Evolutionary conservation across 2,329 filamentous ascomycete genomes (phyloP).

Genomic region (Phialophora tarda): DNA sequence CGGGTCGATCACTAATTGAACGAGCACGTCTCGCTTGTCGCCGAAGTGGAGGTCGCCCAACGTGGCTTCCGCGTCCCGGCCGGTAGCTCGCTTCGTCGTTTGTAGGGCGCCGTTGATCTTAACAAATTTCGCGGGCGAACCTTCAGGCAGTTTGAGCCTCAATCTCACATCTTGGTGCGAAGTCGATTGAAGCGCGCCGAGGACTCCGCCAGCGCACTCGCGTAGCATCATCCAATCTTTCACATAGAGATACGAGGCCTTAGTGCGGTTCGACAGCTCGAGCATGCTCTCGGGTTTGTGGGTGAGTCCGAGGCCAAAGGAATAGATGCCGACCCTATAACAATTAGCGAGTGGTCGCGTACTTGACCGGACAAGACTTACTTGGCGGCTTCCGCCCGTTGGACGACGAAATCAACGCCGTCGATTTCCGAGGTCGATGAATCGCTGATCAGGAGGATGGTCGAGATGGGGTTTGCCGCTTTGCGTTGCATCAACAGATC

Average conservation of each 20-base stretch:
- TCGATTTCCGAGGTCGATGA: slow-evolving; percentile 93
- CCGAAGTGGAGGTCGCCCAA: slow-evolving; percentile 92
- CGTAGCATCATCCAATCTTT: slow-evolving; percentile 99
- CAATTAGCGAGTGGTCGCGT: slow-evolving; percentile 38
- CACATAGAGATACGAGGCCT: slow-evolving; percentile 96
- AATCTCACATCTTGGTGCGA: slow-evolving; percentile 99
- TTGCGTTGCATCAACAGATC: slow-evolving; percentile 97
- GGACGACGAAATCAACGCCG: slow-evolving; percentile 97
- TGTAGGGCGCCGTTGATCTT: slow-evolving; percentile 97
- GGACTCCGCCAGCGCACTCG: slow-evolving; percentile 90
- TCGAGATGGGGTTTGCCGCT: slow-evolving; percentile 91
- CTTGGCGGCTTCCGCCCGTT: slow-evolving; percentile 95
- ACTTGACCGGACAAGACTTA: slow-evolving; percentile 51
- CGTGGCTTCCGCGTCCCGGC: slow-evolving; percentile 89
- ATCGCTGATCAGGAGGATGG: slow-evolving; percentile 95
- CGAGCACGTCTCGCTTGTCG: slow-evolving; percentile 91
- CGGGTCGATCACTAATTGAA: slow-evolving; percentile 89
- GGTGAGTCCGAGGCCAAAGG: slow-evolving; percentile 92
- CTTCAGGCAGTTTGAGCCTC: slow-evolving; percentile 90
- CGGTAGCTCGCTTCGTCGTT: slow-evolving; percentile 93
- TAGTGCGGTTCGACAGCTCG: slow-evolving; percentile 90
- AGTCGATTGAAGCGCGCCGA: slow-evolving; percentile 87
- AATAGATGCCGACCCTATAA: slow-evolving; percentile 84
- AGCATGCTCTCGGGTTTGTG: slow-evolving; percentile 99
- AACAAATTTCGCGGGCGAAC: slow-evolving; percentile 96